phyloP scores from a whole-genome alignment of 805 yeast genomes.

The Candida coquimbonensis region DNA sequence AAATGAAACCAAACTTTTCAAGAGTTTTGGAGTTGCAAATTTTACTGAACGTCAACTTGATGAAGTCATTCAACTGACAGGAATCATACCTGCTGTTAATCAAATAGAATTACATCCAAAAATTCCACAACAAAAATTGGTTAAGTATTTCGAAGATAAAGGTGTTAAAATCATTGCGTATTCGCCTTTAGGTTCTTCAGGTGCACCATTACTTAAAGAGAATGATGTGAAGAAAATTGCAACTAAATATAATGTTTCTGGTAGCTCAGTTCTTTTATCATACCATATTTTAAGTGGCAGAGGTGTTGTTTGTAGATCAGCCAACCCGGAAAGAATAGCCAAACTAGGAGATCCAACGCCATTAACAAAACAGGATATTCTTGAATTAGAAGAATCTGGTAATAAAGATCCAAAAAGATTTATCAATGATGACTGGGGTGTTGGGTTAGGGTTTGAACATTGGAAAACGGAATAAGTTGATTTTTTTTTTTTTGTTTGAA shows the following conservation, averaged over 20 bases:
- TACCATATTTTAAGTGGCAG: slow-evolving; percentile 61
- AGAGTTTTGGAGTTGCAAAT: slow-evolving; percentile 55
- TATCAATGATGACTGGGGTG: slow-evolving; percentile 23
- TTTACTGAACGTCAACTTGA: slow-evolving; percentile 34
- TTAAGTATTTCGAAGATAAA: slow-evolving; percentile 44
- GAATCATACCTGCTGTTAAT: slow-evolving; percentile 44
- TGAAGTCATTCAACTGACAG: slow-evolving; percentile 35
- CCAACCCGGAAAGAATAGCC: slow-evolving; percentile 55
- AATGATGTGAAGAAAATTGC: slow-evolving; percentile 48
- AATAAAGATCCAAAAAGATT: slow-evolving; percentile 25
- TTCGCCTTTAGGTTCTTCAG: slow-evolving; percentile 58
- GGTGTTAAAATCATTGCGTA: slow-evolving; percentile 50
- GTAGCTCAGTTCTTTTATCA: slow-evolving; percentile 53
- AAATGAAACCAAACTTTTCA: slow-evolving; percentile 38
- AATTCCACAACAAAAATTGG: slow-evolving; percentile 55
- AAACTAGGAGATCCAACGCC: slow-evolving; percentile 31
- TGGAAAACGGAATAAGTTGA: slow-evolving; percentile 7
- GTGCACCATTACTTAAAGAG: slow-evolving; percentile 55
- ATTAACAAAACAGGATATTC: slow-evolving; percentile 36
- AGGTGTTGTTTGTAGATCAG: slow-evolving; percentile 61
- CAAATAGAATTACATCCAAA: slow-evolving; percentile 72
- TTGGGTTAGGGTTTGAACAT: slow-evolving; percentile 14
- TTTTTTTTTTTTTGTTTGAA: not conserved
- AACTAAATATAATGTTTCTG: slow-evolving; percentile 42
- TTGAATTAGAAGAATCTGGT: slow-evolving; percentile 29